Evolutionary conservation across 305 asterid species (phyloP).

Genomic region (Fraxinus platypoda): DNA sequence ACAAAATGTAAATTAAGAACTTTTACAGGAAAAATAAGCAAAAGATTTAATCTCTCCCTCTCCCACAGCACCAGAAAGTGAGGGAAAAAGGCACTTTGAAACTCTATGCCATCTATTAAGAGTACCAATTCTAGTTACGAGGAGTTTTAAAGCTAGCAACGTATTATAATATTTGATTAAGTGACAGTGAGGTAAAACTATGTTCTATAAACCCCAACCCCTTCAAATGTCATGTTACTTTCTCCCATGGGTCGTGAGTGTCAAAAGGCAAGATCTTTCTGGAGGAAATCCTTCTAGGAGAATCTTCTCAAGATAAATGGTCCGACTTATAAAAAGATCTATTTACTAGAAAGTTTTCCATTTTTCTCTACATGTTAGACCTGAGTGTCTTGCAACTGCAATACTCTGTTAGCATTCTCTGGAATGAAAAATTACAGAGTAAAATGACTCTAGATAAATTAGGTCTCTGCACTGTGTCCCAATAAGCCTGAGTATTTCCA

Average conservation of each 20-base stretch:
- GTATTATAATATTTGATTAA: no score
- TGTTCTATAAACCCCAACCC: not conserved
- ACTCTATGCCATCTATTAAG: not conserved
- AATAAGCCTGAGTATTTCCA: not conserved
- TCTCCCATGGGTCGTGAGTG: not conserved
- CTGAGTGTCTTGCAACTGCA: not conserved
- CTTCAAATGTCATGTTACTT: constrained; percentile 27
- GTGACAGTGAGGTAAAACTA: not conserved
- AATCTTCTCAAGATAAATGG: not conserved
- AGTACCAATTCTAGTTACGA: not conserved
- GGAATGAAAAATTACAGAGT: not conserved
- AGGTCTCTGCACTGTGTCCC: not conserved
- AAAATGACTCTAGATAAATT: not conserved
- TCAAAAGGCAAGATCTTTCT: not conserved
- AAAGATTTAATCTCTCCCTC: constrained; percentile 7
- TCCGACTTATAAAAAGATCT: not conserved
- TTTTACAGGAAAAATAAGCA: constrained; percentile 18
- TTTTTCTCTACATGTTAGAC: not conserved
- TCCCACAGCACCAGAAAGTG: constrained; percentile 1
- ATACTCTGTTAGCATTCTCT: not conserved
- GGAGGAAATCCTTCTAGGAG: not conserved
- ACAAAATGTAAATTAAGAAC: constrained; percentile 24
- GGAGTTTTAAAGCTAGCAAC: not conserved
- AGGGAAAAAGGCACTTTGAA: not conserved
- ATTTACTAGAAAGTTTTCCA: not conserved